phyloP scores from a whole-genome alignment of 768 basidiomycete genomes.

The Naematelia aurantialba region DNA sequence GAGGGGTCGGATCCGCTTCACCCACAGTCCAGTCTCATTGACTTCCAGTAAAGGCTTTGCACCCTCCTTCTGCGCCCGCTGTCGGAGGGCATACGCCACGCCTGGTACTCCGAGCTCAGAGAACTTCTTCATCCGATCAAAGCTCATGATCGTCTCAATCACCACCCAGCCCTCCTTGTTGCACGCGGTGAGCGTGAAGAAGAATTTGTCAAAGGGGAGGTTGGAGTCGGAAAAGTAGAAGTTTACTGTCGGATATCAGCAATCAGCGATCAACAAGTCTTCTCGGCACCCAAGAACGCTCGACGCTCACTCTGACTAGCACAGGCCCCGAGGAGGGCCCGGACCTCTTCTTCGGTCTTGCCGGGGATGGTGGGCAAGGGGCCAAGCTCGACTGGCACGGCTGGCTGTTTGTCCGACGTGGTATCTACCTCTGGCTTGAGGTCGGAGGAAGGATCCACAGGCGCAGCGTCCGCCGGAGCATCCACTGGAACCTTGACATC shows the following conservation, averaged over 20 bases:
- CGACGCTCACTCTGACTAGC: constrained; percentile 49
- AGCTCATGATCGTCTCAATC: constrained; percentile 77
- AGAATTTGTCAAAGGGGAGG: constrained; percentile 76
- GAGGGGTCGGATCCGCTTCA: constrained; percentile 70
- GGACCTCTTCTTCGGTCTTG: constrained; percentile 41
- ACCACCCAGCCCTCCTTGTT: constrained; percentile 86
- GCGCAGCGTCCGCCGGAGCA: constrained; percentile 3
- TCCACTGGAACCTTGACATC: constrained; percentile 15
- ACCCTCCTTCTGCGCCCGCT: constrained; percentile 32
- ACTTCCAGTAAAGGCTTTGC: constrained; percentile 63
- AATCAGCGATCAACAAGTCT: constrained; percentile 5
- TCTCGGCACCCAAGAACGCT: too few relatives aligned
- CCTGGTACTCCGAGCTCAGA: constrained; percentile 61
- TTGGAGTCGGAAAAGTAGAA: constrained; percentile 98
- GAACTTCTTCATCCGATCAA: constrained; percentile 89
- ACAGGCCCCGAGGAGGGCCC: constrained; percentile 30
- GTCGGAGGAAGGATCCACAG: constrained; percentile 1
- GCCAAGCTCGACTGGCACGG: constrained; percentile 10
- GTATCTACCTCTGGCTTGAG: neutral
- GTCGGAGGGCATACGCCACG: constrained; percentile 64
- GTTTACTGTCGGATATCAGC: constrained; percentile 60
- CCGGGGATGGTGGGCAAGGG: constrained; percentile 32
- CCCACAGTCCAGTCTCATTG: constrained; percentile 66
- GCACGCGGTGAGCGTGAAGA: constrained; percentile 80
- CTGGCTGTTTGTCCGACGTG: neutral